Conservation (phyloP, 2,329 filamentous ascomycete genomes). For the Chaetomium sp. region DNA sequence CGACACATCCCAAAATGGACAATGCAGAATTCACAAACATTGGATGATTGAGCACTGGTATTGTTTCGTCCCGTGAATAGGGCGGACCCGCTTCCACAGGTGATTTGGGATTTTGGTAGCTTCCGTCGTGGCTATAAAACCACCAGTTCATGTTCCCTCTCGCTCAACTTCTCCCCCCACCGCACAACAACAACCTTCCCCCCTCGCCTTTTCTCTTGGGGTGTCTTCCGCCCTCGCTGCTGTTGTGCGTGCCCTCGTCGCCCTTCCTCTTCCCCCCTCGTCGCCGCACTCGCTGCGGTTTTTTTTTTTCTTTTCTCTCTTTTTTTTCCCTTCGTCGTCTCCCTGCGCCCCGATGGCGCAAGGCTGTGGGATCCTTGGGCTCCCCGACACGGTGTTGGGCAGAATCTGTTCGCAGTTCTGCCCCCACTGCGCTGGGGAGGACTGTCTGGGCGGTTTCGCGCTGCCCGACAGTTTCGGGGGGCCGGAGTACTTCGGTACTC, state of each 20-base stretch:
- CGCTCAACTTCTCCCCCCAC: background rate
- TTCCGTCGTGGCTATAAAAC: background rate
- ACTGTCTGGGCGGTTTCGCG: conserved; percentile 1
- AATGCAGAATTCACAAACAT: background rate
- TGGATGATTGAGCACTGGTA: background rate
- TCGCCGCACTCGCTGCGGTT: background rate
- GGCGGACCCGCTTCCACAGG: background rate
- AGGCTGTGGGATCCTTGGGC: background rate
- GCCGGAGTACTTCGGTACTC: conserved; percentile 14
- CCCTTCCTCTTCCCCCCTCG: background rate
- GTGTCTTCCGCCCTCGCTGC: background rate
- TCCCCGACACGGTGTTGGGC: conserved; percentile 12
- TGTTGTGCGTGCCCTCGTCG: background rate
- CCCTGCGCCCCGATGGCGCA: conserved; percentile 28
- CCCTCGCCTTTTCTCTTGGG: background rate
- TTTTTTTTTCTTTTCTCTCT: background rate
- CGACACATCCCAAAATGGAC: background rate
- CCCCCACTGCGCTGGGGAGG: conserved; percentile 19
- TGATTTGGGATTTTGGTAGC: background rate
- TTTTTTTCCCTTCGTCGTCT: background rate
- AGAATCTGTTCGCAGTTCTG: conserved; percentile 18
- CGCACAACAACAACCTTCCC: background rate
- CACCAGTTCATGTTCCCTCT: background rate
- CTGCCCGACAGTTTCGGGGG: conserved; percentile 8
- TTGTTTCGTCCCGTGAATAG: background rate